phyloP scores from a whole-genome alignment of 1,284 basidiomycete species.

The Melampsora occidentalis region DNA sequence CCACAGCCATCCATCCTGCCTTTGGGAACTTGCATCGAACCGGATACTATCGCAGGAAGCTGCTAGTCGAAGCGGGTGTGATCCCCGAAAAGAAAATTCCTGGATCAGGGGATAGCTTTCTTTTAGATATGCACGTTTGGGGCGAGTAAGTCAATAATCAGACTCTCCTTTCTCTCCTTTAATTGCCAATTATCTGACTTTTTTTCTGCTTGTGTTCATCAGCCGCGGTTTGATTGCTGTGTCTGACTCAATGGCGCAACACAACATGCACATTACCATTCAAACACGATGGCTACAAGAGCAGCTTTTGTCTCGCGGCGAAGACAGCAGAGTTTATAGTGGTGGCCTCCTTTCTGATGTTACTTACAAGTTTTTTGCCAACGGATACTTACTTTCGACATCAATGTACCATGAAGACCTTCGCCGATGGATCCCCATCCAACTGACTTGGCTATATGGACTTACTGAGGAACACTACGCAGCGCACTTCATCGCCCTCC shows the following conservation, averaged over 20 bases:
- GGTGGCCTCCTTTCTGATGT: constrained; percentile 8
- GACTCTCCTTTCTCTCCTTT: no score
- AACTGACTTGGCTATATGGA: constrained; percentile 1
- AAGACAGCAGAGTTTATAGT: neutral
- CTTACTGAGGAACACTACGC: constrained; percentile 3
- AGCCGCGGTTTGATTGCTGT: neutral
- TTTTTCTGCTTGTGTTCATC: neutral
- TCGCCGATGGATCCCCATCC: constrained; percentile 1
- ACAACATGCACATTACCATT: no score
- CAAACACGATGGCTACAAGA: no score
- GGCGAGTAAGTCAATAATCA: neutral
- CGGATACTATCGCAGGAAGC: no score
- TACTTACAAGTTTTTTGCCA: constrained; percentile 9
- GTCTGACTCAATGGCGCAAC: neutral
- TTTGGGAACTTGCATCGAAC: no score
- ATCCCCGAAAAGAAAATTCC: no score
- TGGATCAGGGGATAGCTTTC: neutral
- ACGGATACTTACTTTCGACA: neutral
- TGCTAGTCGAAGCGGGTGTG: no score
- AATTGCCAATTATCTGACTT: neutral
- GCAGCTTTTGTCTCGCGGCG: neutral
- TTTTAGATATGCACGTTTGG: constrained; percentile 1
- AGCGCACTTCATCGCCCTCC: neutral
- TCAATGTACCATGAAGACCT: constrained; percentile 9
- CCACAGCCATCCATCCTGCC: no score